Evolutionary conservation across 495 filamentous ascomycete species (phyloP), one percentile per base, ranked within the genome.

Genomic region (Tricharina praecox): DNA sequence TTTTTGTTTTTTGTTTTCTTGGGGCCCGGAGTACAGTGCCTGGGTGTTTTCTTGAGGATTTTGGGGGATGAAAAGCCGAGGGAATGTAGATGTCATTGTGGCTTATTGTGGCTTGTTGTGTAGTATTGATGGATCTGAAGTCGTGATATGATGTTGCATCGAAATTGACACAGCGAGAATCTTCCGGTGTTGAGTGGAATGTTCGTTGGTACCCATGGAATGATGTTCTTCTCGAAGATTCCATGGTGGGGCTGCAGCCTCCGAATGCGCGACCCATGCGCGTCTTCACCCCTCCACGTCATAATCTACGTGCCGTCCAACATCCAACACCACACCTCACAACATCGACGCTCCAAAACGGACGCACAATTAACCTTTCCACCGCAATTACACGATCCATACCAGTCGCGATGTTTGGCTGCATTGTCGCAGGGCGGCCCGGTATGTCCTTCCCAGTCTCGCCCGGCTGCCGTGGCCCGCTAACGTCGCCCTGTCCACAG

Each of bases 401-500:
- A n/a, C n/a, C n/a, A 7, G 28, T 13, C 2, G 2, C 1, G n/a
- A 63, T 63, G 61, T 63, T 63, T 30, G 61, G 62, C 24, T 53
- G 52, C 25, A 64, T 63, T 21, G 63, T 56, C 39, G 62, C 61
- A 23, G 62, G 62, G 15, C 61, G 55, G 13, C 36, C 55, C 2
- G 60, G 60, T 63, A 54, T 2, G 21, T 38, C 18, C 43, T 16
- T 30, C 38, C 7, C 25, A 13, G 16, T 2, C 59, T 25, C 68
- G 69, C 60, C 55, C 70, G 50, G 67, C 67, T 0, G 35, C 53
- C 21, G 51, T 49, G 1, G 23, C 62, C 23, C 42, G 38, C 49
- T 15, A 34, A 50, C 68, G 16, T 3, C 20, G 8, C 73, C 28
- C 68, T 69, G 45, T 62, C 71, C 24, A 70, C 76, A 47, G 77